These are phyloP conservation scores for Jaltomata sinuosa DNA, from an alignment of 257 asterid species.

Conservation along the genomic window DNA sequence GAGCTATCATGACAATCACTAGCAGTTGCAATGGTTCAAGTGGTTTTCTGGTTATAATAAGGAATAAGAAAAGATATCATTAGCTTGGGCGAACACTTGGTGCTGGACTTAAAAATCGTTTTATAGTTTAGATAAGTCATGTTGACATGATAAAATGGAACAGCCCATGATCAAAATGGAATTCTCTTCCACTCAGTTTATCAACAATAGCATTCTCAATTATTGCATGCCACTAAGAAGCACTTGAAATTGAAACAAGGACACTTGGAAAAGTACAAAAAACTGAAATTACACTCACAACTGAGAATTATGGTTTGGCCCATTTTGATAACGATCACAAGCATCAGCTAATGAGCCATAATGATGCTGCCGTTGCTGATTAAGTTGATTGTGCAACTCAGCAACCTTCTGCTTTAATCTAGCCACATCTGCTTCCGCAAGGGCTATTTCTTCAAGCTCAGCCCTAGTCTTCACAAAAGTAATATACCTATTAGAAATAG, in stretches of 20 bases:
- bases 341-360: constrained; percentile 68
- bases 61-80: background rate
- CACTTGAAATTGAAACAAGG: background rate
- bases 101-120: background rate
- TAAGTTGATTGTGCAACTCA: constrained; percentile 89
- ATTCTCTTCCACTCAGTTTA: background rate
- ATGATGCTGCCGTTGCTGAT: constrained; percentile 92
- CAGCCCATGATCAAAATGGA: background rate
- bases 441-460: constrained; percentile 98
- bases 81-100: background rate
- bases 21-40: background rate
- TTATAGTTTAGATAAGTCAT: background rate
- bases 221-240: background rate
- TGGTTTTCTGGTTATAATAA: background rate
- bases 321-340: constrained; percentile 49
- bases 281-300: constrained; percentile 33
- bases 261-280: background rate
- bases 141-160: background rate
- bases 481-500: background rate
- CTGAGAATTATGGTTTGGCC: constrained; percentile 41
- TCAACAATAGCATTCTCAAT: background rate
- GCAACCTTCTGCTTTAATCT: constrained; percentile 95
- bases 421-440: constrained; percentile 97
- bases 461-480: constrained; percentile 66
- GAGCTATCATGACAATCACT: background rate